Percentiles rank a stretch among this genome's conserved stretches.
Evolutionary conservation across 2,329 filamentous ascomycete genomes (phyloP).

Genomic region (Paecilomyces dactylethromorphus): DNA sequence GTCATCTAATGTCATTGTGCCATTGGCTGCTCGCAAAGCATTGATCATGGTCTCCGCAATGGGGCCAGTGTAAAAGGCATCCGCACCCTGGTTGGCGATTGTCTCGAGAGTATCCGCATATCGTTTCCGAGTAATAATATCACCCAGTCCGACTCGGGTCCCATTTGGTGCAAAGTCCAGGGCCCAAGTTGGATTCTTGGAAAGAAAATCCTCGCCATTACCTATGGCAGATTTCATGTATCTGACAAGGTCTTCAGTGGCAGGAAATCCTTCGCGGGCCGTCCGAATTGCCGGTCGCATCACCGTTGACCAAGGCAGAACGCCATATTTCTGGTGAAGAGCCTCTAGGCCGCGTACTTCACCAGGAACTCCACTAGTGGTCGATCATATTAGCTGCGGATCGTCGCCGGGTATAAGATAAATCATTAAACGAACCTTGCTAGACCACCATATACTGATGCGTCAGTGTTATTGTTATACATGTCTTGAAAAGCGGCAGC

Average conservation of each 20-base stretch:
- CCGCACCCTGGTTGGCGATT: constrained; percentile 66
- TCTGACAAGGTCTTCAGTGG: constrained; percentile 65
- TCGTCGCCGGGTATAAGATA: neutral
- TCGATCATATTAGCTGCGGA: neutral
- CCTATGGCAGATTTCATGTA: constrained; percentile 59
- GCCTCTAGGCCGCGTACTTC: constrained; percentile 70
- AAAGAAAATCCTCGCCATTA: constrained; percentile 57
- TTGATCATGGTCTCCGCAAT: constrained; percentile 69
- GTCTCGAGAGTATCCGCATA: constrained; percentile 74
- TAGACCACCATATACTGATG: constrained; percentile 65
- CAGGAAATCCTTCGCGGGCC: constrained; percentile 65
- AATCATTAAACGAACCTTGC: constrained; percentile 42
- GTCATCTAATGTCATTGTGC: constrained; percentile 80
- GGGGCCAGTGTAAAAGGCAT: constrained; percentile 67
- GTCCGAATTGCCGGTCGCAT: constrained; percentile 67
- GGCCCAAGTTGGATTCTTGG: constrained; percentile 72
- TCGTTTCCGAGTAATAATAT: constrained; percentile 71
- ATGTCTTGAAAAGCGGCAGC: constrained; percentile 76
- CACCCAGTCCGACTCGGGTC: constrained; percentile 62
- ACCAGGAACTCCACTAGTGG: constrained; percentile 47
- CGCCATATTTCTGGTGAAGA: constrained; percentile 58
- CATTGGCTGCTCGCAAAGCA: constrained; percentile 61
- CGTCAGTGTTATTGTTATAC: constrained; percentile 65
- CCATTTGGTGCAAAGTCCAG: constrained; percentile 84
- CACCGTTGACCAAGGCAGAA: constrained; percentile 63